Base-by-base conservation (phyloP, 306 rosid genomes). In the Cicer arietinum region DNA sequence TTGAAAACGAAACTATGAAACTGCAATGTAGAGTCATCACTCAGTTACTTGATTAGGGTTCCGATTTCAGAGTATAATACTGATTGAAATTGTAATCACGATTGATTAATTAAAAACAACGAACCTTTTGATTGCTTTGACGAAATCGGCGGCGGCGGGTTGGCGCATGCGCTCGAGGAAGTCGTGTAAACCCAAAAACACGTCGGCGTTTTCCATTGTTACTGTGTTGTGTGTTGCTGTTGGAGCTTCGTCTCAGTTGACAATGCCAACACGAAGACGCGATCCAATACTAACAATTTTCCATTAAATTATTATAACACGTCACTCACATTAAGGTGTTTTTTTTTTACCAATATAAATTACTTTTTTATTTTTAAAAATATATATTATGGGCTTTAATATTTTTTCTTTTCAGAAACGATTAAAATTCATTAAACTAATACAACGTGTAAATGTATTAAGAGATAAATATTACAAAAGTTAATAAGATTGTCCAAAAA, bases 101-200 rank as follows among this genome's bases (percentile, higher is more conserved):
- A 58, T 57, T 22, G 39, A 74, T 25, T 41, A 44, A 25, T 25
- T n/a, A 40, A 50, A 5, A 73, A 7, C 42, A 40, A 37, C 14
- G 6, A 47, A 85, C 99, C 97, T 90, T 81, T 95, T 95, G 82
- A 95, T 95, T 37, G 97, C 90, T 82, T 89, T 92, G 89, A 95
- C 99, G 83, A 95, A 92, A 80, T 95, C 98, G 18, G 91, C 84
- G 72, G 99, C 99, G 54, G 98, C 60, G 69, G 99, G 98, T 47
- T 92, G 96, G 63, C 98, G 96, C 99, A 95, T 95, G 71, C 98
- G 98, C 51, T 90, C 98, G 0, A 95, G 91, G 84, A 95, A 95
- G 71, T 95, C 99, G 12, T 95, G 96, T 62, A 95, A 81, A 25
- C 99, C 99, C 52, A 88, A 78, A 84, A 92, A 92, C 53, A 86